Evolutionary conservation across 441 rosid genomes (phyloP), one percentile per base, ranked within the genome.

Genomic region (Euphorbia schlechtendalii): DNA sequence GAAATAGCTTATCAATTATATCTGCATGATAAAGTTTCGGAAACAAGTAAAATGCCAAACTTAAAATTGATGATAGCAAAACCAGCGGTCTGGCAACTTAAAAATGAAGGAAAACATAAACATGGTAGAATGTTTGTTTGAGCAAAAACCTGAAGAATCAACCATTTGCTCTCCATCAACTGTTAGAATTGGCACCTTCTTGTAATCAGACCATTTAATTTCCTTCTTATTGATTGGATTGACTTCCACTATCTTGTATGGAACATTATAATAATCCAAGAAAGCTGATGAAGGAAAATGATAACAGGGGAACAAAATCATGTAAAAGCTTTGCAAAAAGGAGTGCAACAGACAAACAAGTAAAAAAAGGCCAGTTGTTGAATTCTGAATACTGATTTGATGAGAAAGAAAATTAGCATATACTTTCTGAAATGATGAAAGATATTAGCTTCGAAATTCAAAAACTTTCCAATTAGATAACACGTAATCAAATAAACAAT

Each of bases 141-240:
- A 18, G 11, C 2, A 77, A 68, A 20, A 74, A 93, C 98, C 99
- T 84, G 97, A 87, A 68, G 97, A 93, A 78, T 93, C 90, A 66
- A 85, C 92, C 90, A 93, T 74, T 65, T 82, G 89, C 68, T 84
- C 90, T 71, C 90, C 96, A 63, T 90, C 96, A 52, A 88, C 79
- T 24, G 71, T 83, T 67, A 93, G 78, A 67, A 88, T 82, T 22
- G 97, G 99, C 72, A 93, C 97, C 78, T 93, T 93, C 87, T 83
- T 88, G 76, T 90, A 90, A 61, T 87, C 86, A 78, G 97, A 90
- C 95, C 95, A 90, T 81, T 86, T 93, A 56, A 93, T 87, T 81
- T 93, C 96, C 73, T 88, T 93, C 70, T 90, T 93, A 72, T 66
- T 84, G 51, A 93, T 81, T 38, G 97, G 96, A 72, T 90, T 84